Evolutionary conservation across 2,329 filamentous ascomycete species (phyloP), one percentile per base, ranked within the genome.

Genomic region (Massarina eburnea): DNA sequence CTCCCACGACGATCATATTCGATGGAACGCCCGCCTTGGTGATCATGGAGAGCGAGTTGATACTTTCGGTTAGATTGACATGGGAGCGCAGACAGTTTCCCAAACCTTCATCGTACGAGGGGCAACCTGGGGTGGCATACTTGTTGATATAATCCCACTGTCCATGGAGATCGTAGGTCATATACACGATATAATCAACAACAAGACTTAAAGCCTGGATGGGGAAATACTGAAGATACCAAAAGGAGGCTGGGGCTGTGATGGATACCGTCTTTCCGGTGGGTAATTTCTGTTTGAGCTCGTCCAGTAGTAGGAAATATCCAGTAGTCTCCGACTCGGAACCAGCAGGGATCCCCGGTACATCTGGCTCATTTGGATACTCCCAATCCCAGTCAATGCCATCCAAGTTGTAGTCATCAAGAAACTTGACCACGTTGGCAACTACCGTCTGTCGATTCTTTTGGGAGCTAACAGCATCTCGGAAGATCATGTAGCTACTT

Each of bases 381-480:
- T 76, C 75, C 76, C 76, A 80, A 51, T 77, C 74, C 33, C 76
- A 57, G 35, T 77, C 74, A 8, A 77, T 41, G 1, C 67, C 68
- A 41, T 68, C 63, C 1, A 68, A 43, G 17, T 46, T 38, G 14
- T 68, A 3, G 1, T 54, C 20, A 0, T 49, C 50, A 3, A 63
- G 8, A 29, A 69, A 68, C 0, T 46, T 20, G 2, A 48, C 53
- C 15, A 68, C 30, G 29, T 59, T 66, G 12, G 15, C 46, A 0
- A 52, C 54, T 8, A 64, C 66, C 5, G 24, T 68, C 3, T 57
- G 50, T 1, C 72, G 64, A 46, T 80, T 78, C 1, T 45, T 64
- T 1, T 59, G 52, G 48, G 41, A 59, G n/a, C n/a, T n/a, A 3
- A 73, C 62, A 14, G 46, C 70, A 6, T 71, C 45, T 1, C 73